phyloP scores from a whole-genome alignment of 768 basidiomycete species.

The Podaxis carcinomalis region DNA sequence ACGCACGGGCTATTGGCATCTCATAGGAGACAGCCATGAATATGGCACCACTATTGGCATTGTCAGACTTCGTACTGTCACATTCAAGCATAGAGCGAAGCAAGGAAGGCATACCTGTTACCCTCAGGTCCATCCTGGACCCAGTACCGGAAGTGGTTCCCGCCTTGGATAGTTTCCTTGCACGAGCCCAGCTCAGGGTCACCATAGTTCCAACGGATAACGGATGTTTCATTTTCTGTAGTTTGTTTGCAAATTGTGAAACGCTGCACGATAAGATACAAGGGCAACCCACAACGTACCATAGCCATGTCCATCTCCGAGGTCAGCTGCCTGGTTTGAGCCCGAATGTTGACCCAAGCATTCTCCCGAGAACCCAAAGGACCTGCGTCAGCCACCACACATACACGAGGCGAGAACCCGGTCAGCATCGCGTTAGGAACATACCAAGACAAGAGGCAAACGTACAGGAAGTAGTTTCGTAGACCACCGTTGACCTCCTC shows the following conservation, averaged over 20 bases:
- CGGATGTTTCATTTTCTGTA: conserved; percentile 75
- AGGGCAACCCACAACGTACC: conserved; percentile 38
- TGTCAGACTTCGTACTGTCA: background rate
- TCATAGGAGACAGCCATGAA: conserved; percentile 79
- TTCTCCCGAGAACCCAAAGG: conserved; percentile 68
- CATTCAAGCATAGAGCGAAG: background rate
- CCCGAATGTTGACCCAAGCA: conserved; percentile 83
- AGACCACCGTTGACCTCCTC: conserved; percentile 63
- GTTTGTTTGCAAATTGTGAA: background rate
- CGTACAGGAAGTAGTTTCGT: conserved; percentile 78
- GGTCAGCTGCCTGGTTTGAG: conserved; percentile 60
- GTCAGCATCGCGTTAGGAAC: background rate
- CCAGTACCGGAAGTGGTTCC: conserved; percentile 90
- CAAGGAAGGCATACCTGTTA: conserved; percentile 43
- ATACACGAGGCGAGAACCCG: background rate
- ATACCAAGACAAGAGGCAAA: conserved; percentile 12
- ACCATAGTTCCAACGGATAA: conserved; percentile 83
- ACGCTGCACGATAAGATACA: background rate
- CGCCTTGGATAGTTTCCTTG: conserved; percentile 79
- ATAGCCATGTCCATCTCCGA: conserved; percentile 80
- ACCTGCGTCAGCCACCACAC: conserved; percentile 33
- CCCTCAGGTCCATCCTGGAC: conserved; percentile 62
- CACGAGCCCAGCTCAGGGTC: conserved; percentile 82
- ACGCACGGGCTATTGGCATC: conserved; percentile 51
- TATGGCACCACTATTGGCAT: conserved; percentile 51